Base-by-base conservation (phyloP, 169 alveolate genomes). In the Plasmodium reichenowi region DNA sequence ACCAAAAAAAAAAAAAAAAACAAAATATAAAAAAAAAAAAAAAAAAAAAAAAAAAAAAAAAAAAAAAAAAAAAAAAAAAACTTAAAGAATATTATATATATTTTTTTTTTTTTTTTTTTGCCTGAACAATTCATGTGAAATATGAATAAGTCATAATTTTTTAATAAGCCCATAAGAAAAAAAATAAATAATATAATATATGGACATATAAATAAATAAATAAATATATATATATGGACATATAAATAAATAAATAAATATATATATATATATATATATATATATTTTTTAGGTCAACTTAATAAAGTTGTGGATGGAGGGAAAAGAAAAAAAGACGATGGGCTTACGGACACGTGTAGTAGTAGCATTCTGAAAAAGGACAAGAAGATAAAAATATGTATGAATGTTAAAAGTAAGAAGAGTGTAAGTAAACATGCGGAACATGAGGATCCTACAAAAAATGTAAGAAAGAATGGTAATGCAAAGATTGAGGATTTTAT, bases 361-460 rank as follows among this genome's bases (percentile, higher is more conserved):
- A 75, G 88, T 20, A 75, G 88, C 54, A 64, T 75, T 15, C 45
- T 75, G 50, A 48, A 66, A 52, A 62, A 48, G 47, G 74, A 75
- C 38, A 75, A 75, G 45, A 75, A 62, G 63, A 75, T 75, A 62
- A 75, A 75, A 75, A 75, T 75, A 17, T 75, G 88, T 43, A 75
- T 75, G 88, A 75, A 75, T 45, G 59, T 62, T 38, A 29, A 75
- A 66, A 67, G 67, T 17, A 75, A 75, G 45, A 63, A 38, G 24
- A 54, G n/a, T 24, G 24, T 56, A 32, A 75, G 22, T 15, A 48
- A 47, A 48, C 17, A 58, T 58, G 17, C 50, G 24, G 48, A 5
- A 9, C 12, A 47, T 52, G 15, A 15, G 13, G 45, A 48, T 54
- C 22, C 15, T 26, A 54, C n/a, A 6, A 45, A 22, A 74, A 54